Base-by-base conservation (phyloP, 805 yeast genomes). In the Myxozyma sirexii region DNA sequence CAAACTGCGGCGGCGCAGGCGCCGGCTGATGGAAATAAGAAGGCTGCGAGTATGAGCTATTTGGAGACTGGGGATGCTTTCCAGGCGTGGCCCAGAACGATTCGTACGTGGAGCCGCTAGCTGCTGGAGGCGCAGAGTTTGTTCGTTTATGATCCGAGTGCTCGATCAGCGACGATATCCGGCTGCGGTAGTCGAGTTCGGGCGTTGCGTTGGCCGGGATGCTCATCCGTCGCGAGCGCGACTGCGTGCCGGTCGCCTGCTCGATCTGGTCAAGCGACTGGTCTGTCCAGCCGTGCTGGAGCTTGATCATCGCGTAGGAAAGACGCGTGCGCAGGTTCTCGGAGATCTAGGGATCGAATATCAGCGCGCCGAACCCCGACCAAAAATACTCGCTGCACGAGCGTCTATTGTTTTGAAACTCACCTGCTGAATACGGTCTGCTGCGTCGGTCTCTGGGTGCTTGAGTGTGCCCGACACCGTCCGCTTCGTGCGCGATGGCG, bases 261-360 rank as follows among this genome's bases (percentile, higher is more conserved):
- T 67, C 69, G 17, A 67, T 35, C 17, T 67, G 67, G 17, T 54
- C 64, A 13, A 67, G 58, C 2, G 68, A 60, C 13, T 54, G 69
- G 8, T 50, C 50, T 10, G 65, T 37, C 70, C 68, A 65, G 31
- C 70, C 69, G 39, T 70, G 56, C 42, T 71, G 72, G 12, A 70
- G 71, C 53, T 70, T 70, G 19, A 62, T 33, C 62, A 70, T 66
- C 13, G 74, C 73, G 61, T 64, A 61, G 19, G 71, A 59, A 23
- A 70, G 60, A 35, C 71, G 66, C 15, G 67, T 62, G 38, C 64
- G 62, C 33, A 70, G 56, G 31, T 63, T 70, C 27, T 62, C 54
- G 8, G 70, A 65, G 38, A 68, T 56, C 62, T 65, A 26, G 1
- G n/a, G 7, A 27, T 24, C 6, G 21, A 43, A 31, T 12, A 3